Conservation (phyloP, 306 rosid genomes). For the Medicago truncatula region MtrunA17r5.0-ANR NC_053046.1:20673501-20674000, state of each 20-base stretch:
- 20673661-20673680: background rate
- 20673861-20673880: too few relatives aligned
- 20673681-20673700: constrained; percentile 44
- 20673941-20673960: too few relatives aligned
- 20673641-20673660: background rate
- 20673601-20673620: constrained; percentile 5
- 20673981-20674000: too few relatives aligned
- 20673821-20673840: too few relatives aligned
- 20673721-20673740: background rate
- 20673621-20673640: background rate
- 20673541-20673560: constrained; percentile 50
- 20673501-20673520: constrained; percentile 8
- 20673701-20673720: too few relatives aligned
- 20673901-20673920: too few relatives aligned
- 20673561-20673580: constrained; percentile 39
- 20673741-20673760: background rate
- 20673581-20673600: constrained; percentile 28
- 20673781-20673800: too few relatives aligned
- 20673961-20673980: too few relatives aligned
- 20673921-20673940: too few relatives aligned
- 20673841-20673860: too few relatives aligned
- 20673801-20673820: too few relatives aligned
- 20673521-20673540: constrained; percentile 32
- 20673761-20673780: background rate
- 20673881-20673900: too few relatives aligned